Conservation (phyloP, 805 yeast species). For the Pichia manshurica region DNA sequence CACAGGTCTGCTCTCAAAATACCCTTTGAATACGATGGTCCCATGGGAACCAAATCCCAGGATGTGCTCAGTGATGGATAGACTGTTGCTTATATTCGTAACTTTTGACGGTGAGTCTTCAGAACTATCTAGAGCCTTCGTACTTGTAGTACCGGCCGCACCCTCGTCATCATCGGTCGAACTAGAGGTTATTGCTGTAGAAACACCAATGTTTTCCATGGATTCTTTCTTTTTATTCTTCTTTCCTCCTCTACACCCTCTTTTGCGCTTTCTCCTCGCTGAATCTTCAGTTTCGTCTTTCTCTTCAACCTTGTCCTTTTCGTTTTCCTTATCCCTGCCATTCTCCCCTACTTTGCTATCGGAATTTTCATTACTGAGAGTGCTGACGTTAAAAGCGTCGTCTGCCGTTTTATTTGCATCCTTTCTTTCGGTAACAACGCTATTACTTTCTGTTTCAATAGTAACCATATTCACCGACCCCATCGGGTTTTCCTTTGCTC, state of each 20-base stretch:
- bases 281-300: constrained; percentile 7
- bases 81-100: constrained; percentile 31
- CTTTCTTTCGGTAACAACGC: too few species aligned
- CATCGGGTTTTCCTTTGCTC: not conserved
- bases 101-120: constrained; percentile 2
- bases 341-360: constrained; percentile 18
- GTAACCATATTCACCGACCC: not conserved
- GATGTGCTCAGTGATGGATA: constrained; percentile 64
- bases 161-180: not conserved
- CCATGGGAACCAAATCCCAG: constrained; percentile 97
- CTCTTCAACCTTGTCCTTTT: not conserved
- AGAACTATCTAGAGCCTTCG: not conserved
- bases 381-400: too few species aligned
- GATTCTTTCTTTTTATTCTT: constrained; percentile 39
- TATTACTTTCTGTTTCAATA: not conserved
- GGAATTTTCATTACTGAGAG: too few species aligned
- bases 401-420: too few species aligned
- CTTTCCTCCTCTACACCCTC: constrained; percentile 84
- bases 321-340: not conserved
- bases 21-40: constrained; percentile 87
- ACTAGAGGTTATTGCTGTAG: constrained; percentile 11
- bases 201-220: not conserved
- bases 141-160: not conserved
- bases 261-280: constrained; percentile 53
- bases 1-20: constrained; percentile 87